Base-by-base conservation (phyloP, 768 basidiomycete genomes). In the Pisolithus marmoratus region DNA sequence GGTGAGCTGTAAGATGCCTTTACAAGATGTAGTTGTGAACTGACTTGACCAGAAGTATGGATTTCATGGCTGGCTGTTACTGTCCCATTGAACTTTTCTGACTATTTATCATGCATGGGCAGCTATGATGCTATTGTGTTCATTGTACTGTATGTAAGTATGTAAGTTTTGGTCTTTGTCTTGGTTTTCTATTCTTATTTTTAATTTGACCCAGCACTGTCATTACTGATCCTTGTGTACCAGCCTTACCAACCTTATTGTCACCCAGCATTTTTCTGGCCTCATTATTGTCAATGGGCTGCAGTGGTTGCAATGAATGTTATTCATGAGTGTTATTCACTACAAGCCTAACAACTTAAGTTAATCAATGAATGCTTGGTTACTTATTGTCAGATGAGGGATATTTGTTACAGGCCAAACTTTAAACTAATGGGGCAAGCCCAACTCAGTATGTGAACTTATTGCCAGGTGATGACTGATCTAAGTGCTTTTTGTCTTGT, bases 1-100 rank as follows among this genome's bases (percentile, higher is more conserved):
- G 51, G 43, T 52, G 54, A n/a, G 51, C 47, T 0, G 47, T 11
- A 8, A 55, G 45, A 4, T 6, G 24, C 36, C 23, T 27, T 38
- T 42, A 31, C 17, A 55, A 45, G 8, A 8, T 29, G 26, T 51
- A 55, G 19, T 41, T 41, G 15, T 17, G 19, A 9, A 9, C 40
- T 41, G 40, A 41, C 40, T 20, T 41, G 22, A 41, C 19, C 4
- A 9, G n/a, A 9, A 22, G 12, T 41, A 20, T 19, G 11, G 22
- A 7, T 11, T 9, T 41, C 40, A 41, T 40, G 38, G n/a, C 38
- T 41, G n/a, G 19, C 17, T 20, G 2, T 23, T 41, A 19, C 40
- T 22, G 6, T 19, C 9, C 40, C 19, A 20, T 22, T n/a, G 8
- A 11, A 9, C 29, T 29, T 29, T 29, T 1, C 29, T 9, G 29